Conservation (phyloP, 202 grass and related monocot genomes). For the Musa balbisiana region DNA sequence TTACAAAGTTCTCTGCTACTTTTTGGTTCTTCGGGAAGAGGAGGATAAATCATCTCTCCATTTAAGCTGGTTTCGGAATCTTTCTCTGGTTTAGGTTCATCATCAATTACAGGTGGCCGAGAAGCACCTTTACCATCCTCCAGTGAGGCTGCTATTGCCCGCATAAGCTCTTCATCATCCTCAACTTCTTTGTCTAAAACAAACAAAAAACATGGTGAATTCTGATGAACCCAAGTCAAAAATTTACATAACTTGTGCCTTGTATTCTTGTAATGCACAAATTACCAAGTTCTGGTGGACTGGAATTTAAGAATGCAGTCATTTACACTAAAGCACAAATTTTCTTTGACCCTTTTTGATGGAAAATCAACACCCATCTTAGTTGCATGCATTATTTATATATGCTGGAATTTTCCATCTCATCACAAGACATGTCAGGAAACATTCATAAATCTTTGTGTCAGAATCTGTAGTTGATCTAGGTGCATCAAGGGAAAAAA, state of each 20-base stretch:
- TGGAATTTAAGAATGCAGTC: no score
- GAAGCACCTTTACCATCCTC: constrained; percentile 37
- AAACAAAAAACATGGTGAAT: not conserved
- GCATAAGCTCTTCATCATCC: constrained; percentile 41
- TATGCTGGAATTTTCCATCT: no score
- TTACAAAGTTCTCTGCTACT: constrained; percentile 58
- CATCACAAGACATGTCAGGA: no score
- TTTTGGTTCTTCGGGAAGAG: constrained; percentile 78
- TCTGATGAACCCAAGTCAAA: not conserved
- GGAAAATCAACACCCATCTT: no score
- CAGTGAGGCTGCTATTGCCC: constrained; percentile 50
- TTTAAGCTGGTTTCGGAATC: constrained; percentile 29
- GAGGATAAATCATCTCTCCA: constrained; percentile 49
- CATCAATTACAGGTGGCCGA: constrained; percentile 21
- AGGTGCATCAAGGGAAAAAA: not conserved
- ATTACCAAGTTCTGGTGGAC: no score
- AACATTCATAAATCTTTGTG: no score
- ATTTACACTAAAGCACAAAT: no score
- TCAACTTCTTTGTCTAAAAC: constrained; percentile 36
- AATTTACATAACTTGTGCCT: no score
- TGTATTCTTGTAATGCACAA: no score
- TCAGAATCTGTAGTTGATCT: not conserved
- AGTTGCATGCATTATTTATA: no score
- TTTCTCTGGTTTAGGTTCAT: constrained; percentile 29
- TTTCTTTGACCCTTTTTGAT: no score